phyloP scores from a whole-genome alignment of 108 stramenopile species.

The Skeletonema tropicum region DNA sequence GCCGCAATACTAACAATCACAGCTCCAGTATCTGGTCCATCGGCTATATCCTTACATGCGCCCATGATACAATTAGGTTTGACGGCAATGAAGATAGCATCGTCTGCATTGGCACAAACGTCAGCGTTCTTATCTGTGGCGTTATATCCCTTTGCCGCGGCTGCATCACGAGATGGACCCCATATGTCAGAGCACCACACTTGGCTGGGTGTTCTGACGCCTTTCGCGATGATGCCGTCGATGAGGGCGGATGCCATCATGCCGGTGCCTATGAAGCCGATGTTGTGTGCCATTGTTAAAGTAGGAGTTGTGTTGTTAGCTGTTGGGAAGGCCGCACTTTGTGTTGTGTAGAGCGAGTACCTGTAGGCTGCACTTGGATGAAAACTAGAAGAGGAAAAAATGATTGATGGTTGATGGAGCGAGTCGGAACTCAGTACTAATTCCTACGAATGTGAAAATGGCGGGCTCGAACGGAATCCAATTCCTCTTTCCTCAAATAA shows the following conservation, averaged over 20 bases:
- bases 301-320: not conserved
- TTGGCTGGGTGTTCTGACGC: slow-evolving; percentile 49
- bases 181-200: slow-evolving; percentile 73
- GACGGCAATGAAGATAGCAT: slow-evolving; percentile 81
- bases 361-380: too few species aligned
- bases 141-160: slow-evolving; percentile 62
- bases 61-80: slow-evolving; percentile 68
- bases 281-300: slow-evolving; percentile 35
- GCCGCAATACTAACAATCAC: slow-evolving; percentile 90
- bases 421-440: too few species aligned
- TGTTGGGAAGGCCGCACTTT: too few species aligned
- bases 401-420: not conserved
- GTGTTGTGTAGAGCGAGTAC: too few species aligned
- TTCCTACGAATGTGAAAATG: too few species aligned
- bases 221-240: slow-evolving; percentile 68
- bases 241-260: slow-evolving; percentile 88
- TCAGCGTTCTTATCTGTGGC: slow-evolving; percentile 61
- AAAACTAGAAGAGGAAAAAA: too few species aligned
- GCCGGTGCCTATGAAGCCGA: slow-evolving; percentile 87
- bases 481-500: too few species aligned
- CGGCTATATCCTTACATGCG: slow-evolving; percentile 64
- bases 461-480: too few species aligned
- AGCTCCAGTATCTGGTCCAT: slow-evolving; percentile 33
- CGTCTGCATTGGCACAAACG: slow-evolving; percentile 61
- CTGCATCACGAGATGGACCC: slow-evolving; percentile 57